phyloP scores from a whole-genome alignment of 495 filamentous ascomycete genomes.

The Penicillium taxi region DNA sequence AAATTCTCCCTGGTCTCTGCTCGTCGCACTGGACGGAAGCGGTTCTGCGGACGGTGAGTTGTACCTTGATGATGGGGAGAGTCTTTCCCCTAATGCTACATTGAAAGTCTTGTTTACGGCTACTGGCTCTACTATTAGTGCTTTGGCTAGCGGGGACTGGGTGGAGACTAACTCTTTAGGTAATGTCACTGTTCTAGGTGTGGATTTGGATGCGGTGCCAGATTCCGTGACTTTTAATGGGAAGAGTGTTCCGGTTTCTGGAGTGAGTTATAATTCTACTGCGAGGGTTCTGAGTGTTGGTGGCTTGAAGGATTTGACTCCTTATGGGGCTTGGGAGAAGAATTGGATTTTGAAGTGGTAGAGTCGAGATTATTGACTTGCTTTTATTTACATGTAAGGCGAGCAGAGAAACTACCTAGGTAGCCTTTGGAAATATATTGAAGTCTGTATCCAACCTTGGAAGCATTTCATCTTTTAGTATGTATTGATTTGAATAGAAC shows the following conservation, averaged over 20 bases:
- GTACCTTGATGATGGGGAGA: conserved; percentile 82
- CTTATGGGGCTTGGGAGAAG: conserved; percentile 45
- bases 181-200: conserved; percentile 62
- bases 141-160: conserved; percentile 45
- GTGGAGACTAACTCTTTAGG: conserved; percentile 52
- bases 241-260: conserved; percentile 22
- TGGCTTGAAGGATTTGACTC: conserved; percentile 42
- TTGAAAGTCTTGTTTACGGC: conserved; percentile 53
- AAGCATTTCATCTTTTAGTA: too few relatives aligned
- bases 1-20: conserved; percentile 59
- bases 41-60: conserved; percentile 57
- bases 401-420: too few relatives aligned
- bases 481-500: too few relatives aligned
- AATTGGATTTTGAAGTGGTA: too few relatives aligned
- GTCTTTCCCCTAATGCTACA: conserved; percentile 49
- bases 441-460: too few relatives aligned
- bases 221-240: conserved; percentile 47
- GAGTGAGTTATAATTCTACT: conserved; percentile 43
- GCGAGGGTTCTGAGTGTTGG: conserved; percentile 43
- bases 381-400: too few relatives aligned
- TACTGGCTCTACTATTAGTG: conserved; percentile 36
- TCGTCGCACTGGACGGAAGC: conserved; percentile 51
- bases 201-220: conserved; percentile 33
- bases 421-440: too few relatives aligned
- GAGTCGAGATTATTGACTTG: too few relatives aligned